Evolutionary conservation across 768 basidiomycete species (phyloP).

Genomic region (Pleurotus djamor): DNA sequence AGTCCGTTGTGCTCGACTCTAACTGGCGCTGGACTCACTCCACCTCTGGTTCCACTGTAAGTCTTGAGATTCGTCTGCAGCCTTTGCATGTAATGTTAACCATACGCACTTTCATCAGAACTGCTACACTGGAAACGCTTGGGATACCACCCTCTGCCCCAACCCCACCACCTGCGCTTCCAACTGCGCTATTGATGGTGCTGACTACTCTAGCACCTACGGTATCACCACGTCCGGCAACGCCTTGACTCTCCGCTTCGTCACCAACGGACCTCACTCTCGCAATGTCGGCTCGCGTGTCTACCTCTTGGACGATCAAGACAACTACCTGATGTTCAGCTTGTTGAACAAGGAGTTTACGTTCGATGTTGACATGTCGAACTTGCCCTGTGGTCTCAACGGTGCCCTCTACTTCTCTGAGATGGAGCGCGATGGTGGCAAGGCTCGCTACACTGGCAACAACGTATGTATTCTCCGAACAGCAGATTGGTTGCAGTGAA

Average conservation of each 20-base stretch:
- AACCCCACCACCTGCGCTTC: slow-evolving; percentile 19
- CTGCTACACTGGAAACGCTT: slow-evolving; percentile 40
- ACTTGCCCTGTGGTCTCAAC: slow-evolving; percentile 51
- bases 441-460: slow-evolving; percentile 33
- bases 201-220: slow-evolving; percentile 31
- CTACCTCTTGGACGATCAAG: slow-evolving; percentile 25
- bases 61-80: neutral
- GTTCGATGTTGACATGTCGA: slow-evolving; percentile 44
- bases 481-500: too few relatives aligned
- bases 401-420: slow-evolving; percentile 44
- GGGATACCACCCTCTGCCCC: slow-evolving; percentile 37
- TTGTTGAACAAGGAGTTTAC: slow-evolving; percentile 42
- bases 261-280: slow-evolving; percentile 18
- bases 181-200: slow-evolving; percentile 19
- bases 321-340: slow-evolving; percentile 25
- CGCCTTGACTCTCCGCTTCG: slow-evolving; percentile 28
- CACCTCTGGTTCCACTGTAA: slow-evolving; percentile 16
- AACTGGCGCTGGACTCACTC: slow-evolving; percentile 54
- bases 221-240: slow-evolving; percentile 32
- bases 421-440: slow-evolving; percentile 43
- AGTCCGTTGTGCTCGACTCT: slow-evolving; percentile 42
- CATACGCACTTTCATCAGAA: slow-evolving; percentile 8
- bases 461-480: too few relatives aligned
- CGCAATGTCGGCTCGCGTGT: slow-evolving; percentile 23
- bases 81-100: neutral